A percentile compares a stretch with the other conserved stretches of the same genome.
These are phyloP conservation scores for Eragrostis curvula DNA, from an alignment of 176 grass and related monocot species.

Conservation along the genomic window DNA sequence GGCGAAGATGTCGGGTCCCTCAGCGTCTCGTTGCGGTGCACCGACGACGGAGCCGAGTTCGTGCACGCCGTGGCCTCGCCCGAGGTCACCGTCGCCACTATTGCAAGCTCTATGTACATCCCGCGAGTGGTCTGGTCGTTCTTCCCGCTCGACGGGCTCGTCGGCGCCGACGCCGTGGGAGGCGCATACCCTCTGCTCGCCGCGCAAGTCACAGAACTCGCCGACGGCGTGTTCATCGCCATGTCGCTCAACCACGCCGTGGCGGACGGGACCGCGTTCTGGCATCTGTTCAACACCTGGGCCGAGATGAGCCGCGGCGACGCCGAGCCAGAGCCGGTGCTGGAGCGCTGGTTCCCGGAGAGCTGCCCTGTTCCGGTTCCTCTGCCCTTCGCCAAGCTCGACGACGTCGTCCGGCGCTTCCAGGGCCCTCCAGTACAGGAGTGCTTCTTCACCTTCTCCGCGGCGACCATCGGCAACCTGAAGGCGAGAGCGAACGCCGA, in stretches of 20 bases:
- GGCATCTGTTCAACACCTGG: too few species aligned
- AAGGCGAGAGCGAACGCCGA: constrained; percentile 49
- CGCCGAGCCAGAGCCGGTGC: neutral
- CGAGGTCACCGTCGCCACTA: constrained; percentile 37
- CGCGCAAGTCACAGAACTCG: constrained; percentile 46
- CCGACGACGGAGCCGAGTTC: constrained; percentile 54
- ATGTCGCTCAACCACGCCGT: constrained; percentile 19
- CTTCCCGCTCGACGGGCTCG: constrained; percentile 34
- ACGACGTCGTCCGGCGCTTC: constrained; percentile 19
- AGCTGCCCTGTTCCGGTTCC: constrained; percentile 25
- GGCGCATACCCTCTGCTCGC: neutral
- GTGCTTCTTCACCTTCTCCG: constrained; percentile 30
- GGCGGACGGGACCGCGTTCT: too few species aligned
- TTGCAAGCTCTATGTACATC: constrained; percentile 10
- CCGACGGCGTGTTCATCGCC: constrained; percentile 38
- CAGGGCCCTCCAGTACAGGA: too few species aligned
- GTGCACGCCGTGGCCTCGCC: constrained; percentile 46
- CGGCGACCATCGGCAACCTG: neutral
- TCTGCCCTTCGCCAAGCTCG: constrained; percentile 28
- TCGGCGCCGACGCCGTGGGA: constrained; percentile 22
- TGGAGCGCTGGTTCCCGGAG: neutral
- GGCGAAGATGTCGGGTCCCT: neutral
- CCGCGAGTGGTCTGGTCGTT: constrained; percentile 30
- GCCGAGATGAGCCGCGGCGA: too few species aligned
- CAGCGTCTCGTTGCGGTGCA: constrained; percentile 27